Base-by-base conservation (phyloP, 1,139 yeast species). In the Casaregolazyma lundiana region DNA sequence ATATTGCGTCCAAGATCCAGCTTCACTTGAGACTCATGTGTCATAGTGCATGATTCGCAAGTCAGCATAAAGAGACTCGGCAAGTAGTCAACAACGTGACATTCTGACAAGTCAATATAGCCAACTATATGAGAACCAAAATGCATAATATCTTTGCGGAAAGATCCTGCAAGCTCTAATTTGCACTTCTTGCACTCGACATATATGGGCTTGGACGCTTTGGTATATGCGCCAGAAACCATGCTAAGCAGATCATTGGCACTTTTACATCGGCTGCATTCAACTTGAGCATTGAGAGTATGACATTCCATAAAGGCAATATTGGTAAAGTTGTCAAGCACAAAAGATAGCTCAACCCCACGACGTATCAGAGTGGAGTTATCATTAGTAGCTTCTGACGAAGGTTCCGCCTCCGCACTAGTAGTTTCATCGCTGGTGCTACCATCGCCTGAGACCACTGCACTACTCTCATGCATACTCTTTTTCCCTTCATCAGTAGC, bases 231-330 rank as follows among this genome's bases (percentile, higher is more conserved):
- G 2, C 64, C 69, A 15, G 69, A 59, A n/a, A 56, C 56, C 22
- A 67, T 44, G 43, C 63, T 62, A 35, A 52, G 51, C 41, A 68
- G 47, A 38, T 68, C 71, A 41, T 64, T 66, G 22, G 53, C 52
- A 4, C 67, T 57, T 50, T 67, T 65, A 57, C 74, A 70, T 16
- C 70, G 58, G 16, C 56, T 60, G 49, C 74, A 70, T 35, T 59
- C 60, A 34, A 70, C 66, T 17, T 63, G 61, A 17, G 70, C 47
- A 38, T 64, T 64, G 39, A 70, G 55, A 11, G 63, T 48, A 19
- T 59, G 57, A 30, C 68, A 61, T 45, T 70, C 71, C 21, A 67
- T 56, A 19, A 68, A 55, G 1, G 65, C 65, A 9, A 70, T 57
- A 46, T 67, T 62, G 6, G 53, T 52, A 49, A 68, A 52, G 17